Conservation (phyloP, 129 eudicot species). For the Oenanthe sinensis region DNA sequence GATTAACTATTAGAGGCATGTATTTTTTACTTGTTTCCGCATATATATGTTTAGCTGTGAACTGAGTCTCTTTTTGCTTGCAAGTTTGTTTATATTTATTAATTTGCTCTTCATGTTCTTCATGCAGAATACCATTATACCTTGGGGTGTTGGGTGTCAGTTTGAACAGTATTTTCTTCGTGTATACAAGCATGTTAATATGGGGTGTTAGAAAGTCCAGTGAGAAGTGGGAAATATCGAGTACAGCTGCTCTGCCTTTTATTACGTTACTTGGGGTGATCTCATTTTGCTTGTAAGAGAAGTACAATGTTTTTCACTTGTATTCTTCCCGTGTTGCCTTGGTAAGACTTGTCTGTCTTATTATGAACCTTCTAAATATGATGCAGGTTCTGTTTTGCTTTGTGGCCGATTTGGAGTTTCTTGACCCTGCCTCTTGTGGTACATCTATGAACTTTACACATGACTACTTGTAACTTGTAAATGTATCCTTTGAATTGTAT, state of each 20-base stretch:
- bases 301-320: conserved; percentile 7
- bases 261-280: conserved; percentile 62
- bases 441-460: conserved; percentile 6
- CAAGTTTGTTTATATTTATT: not conserved
- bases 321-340: not conserved
- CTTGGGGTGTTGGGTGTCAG: conserved; percentile 61
- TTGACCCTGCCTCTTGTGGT: conserved; percentile 93
- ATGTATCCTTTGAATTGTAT: not conserved
- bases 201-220: conserved; percentile 57
- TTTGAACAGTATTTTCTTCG: conserved; percentile 44
- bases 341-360: not conserved
- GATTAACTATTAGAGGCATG: not conserved
- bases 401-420: conserved; percentile 96
- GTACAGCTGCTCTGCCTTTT: conserved; percentile 65
- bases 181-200: conserved; percentile 61
- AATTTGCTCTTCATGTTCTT: not conserved
- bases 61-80: not conserved
- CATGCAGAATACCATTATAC: conserved; percentile 67
- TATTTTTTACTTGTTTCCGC: not conserved
- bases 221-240: conserved; percentile 79
- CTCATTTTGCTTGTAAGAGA: conserved; percentile 73
- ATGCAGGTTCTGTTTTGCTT: conserved; percentile 67
- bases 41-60: conserved; percentile 1
- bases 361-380: not conserved
- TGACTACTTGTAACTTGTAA: not conserved